Evolutionary conservation across 768 basidiomycete genomes (phyloP).

Genomic region (Pleurotus djamor): DNA sequence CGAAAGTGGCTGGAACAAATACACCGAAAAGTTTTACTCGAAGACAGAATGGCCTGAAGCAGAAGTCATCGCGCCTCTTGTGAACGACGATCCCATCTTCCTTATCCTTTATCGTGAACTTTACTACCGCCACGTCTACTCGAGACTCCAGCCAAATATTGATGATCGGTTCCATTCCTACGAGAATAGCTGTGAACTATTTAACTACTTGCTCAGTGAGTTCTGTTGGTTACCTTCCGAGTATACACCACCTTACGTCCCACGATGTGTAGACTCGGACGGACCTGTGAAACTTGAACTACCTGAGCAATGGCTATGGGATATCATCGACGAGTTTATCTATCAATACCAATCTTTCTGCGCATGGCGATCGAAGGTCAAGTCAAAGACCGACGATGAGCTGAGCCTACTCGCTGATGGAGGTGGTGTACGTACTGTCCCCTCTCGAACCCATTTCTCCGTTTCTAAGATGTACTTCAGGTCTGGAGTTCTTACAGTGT

Average conservation of each 20-base stretch:
- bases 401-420: slow-evolving; percentile 77
- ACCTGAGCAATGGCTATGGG: slow-evolving; percentile 98
- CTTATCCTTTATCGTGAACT: slow-evolving; percentile 95
- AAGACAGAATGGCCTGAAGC: slow-evolving; percentile 98
- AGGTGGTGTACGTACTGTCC: slow-evolving; percentile 45
- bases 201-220: slow-evolving; percentile 95
- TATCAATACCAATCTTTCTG: slow-evolving; percentile 98
- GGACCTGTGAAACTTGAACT: slow-evolving; percentile 91
- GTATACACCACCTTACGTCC: neutral
- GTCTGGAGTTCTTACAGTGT: slow-evolving; percentile 99
- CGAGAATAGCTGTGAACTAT: slow-evolving; percentile 96
- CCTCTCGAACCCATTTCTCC: neutral
- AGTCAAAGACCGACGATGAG: slow-evolving; percentile 89
- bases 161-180: slow-evolving; percentile 98
- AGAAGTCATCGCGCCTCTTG: slow-evolving; percentile 91
- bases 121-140: slow-evolving; percentile 95
- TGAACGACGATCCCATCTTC: slow-evolving; percentile 95
- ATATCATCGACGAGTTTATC: slow-evolving; percentile 96
- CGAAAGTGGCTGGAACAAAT: slow-evolving; percentile 95
- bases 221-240: slow-evolving; percentile 3
- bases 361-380: slow-evolving; percentile 84
- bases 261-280: slow-evolving; percentile 70
- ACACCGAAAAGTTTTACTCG: slow-evolving; percentile 94
- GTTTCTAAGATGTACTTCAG: slow-evolving; percentile 29
- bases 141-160: slow-evolving; percentile 89